Evolutionary conservation across 139 green algal genomes (phyloP), one percentile per base, ranked within the genome.

Genomic region (Helicosporidium sp.): DNA sequence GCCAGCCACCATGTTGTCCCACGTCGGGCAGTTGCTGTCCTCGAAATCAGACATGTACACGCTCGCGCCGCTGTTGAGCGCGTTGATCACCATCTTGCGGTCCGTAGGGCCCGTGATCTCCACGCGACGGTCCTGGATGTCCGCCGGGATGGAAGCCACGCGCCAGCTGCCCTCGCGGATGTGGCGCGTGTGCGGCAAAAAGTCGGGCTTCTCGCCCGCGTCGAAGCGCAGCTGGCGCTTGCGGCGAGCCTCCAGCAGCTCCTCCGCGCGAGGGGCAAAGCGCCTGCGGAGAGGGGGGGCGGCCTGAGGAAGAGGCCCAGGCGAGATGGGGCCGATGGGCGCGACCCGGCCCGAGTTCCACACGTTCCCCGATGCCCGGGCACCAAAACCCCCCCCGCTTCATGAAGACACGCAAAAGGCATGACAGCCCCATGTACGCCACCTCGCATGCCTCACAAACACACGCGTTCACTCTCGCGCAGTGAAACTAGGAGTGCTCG

Each of bases 41-140:
- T 86, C 77, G 60, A 86, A 86, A 58, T 83, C 77, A 4, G 77
- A 69, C 80, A 92, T 91, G 72, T 73, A 92, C 43, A 77, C 64
- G n/a, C 55, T 74, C 22, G 77, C 77, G 23, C 79, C 80, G 29
- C 52, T 68, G 55, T 77, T 77, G n/a, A 47, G 1, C 20, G 41
- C 20, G 22, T 47, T 29, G 19, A 33, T 47, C 13, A 47, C 34
- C 81, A 92, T 92, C 64, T 92, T 92, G 40, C 71, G 61, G 42
- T 87, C 76, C 18, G 83, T 75, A 34, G 79, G 80, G 6, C 80
- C 73, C 7, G 81, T 92, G 57, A 92, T 92, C 64, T 92, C 81
- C 17, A 92, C 80, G 4, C 81, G 68, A 1, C 81, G 63, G 56
- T 92, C 81, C 27, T 66, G 60, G 41, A 92, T 53, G 26, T 77